Evolutionary conservation across 75 land plant genomes (phyloP).

Genomic region (Isoetes taiwanensis): DNA sequence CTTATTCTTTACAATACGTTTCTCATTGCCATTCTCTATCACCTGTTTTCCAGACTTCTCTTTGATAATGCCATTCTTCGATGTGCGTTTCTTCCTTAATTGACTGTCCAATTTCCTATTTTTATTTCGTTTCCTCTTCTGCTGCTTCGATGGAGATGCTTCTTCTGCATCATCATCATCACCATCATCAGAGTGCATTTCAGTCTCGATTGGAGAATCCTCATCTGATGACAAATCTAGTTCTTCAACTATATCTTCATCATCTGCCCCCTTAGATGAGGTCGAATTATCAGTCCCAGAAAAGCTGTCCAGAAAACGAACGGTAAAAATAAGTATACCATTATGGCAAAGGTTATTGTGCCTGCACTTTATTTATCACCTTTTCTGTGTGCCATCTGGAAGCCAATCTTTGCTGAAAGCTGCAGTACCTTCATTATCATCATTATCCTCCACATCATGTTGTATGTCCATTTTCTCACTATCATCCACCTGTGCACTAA

Average conservation of each 20-base stretch:
- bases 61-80: too few species aligned
- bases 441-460: constrained; percentile 29
- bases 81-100: too few species aligned
- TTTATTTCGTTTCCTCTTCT: too few species aligned
- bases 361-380: constrained; percentile 25
- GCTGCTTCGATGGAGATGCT: too few species aligned
- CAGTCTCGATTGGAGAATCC: too few species aligned
- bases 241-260: constrained; percentile 71
- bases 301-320: not conserved
- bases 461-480: constrained; percentile 24
- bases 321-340: not conserved
- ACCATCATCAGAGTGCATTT: too few species aligned
- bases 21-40: too few species aligned
- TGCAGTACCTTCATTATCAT: constrained; percentile 28
- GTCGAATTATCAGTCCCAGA: not conserved
- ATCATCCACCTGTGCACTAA: constrained; percentile 9
- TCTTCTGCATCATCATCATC: constrained; percentile 11
- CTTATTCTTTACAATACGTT: too few species aligned
- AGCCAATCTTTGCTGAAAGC: constrained; percentile 72
- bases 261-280: not conserved
- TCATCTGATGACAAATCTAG: constrained; percentile 57
- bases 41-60: too few species aligned
- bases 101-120: too few species aligned
- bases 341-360: not conserved
- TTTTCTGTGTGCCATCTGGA: constrained; percentile 69